A percentile compares a stretch with the other conserved stretches of the same genome.
Evolutionary conservation across 768 basidiomycete genomes (phyloP).

Genomic region (Xanthoconium purpureum): DNA sequence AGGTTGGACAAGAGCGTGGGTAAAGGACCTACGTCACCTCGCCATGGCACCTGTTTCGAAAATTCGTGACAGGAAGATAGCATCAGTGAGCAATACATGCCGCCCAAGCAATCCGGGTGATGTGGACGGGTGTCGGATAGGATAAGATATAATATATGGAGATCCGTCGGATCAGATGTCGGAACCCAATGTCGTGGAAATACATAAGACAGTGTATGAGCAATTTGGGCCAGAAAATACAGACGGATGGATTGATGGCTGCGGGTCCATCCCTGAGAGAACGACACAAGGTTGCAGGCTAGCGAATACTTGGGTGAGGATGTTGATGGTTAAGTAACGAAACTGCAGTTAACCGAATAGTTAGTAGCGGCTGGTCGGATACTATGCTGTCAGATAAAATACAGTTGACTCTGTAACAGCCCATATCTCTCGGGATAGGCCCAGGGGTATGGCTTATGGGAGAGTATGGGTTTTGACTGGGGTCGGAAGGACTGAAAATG

Average conservation of each 20-base stretch:
- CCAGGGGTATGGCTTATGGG: no score
- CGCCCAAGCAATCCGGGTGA: conserved; percentile 7
- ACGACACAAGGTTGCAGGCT: neutral
- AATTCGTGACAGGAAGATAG: neutral
- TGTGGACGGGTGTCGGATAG: conserved; percentile 6
- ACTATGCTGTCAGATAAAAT: no score
- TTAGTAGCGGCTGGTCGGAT: no score
- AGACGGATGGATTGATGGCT: neutral
- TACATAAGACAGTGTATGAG: neutral
- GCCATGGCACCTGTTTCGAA: conserved; percentile 13
- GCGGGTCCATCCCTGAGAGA: neutral
- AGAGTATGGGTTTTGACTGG: no score
- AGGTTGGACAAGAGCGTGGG: conserved; percentile 3
- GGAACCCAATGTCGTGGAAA: neutral
- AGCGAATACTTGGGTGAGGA: no score
- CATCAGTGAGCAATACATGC: neutral
- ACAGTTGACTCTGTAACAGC: no score
- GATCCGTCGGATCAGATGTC: conserved; percentile 22
- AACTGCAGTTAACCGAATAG: no score
- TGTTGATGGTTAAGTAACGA: no score
- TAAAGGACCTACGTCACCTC: conserved; percentile 26
- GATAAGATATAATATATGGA: conserved; percentile 9
- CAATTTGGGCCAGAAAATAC: neutral
- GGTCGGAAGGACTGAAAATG: no score
- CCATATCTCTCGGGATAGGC: no score